Percentiles rank a stretch among this genome's conserved stretches.
Evolutionary conservation across 2,329 filamentous ascomycete genomes (phyloP).

Genomic region (Monosporascus sp.): DNA sequence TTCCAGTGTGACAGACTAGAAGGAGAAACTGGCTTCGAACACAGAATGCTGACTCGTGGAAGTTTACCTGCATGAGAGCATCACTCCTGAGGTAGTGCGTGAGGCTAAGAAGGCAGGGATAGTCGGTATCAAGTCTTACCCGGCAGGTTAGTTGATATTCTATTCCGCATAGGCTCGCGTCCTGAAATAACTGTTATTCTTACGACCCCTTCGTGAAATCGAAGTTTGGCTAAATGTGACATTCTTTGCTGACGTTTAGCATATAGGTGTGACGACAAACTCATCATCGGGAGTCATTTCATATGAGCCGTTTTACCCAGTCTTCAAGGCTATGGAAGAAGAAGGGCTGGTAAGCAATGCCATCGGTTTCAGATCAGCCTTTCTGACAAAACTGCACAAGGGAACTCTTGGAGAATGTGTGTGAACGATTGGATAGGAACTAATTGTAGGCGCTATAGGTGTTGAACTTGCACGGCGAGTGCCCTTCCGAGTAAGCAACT

Average conservation of each 20-base stretch:
- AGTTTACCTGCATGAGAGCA: slow-evolving; percentile 44
- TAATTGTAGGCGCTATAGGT: slow-evolving; percentile 22
- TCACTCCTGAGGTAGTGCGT: slow-evolving; percentile 48
- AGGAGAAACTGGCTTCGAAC: not conserved
- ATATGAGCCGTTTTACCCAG: slow-evolving; percentile 50
- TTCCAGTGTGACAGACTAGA: not conserved
- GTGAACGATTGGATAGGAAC: no score
- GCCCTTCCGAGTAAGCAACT: slow-evolving; percentile 35
- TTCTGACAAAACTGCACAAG: not conserved
- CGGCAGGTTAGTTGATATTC: slow-evolving; percentile 10
- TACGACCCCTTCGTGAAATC: not conserved
- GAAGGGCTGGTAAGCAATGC: slow-evolving; percentile 42
- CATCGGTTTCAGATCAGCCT: not conserved
- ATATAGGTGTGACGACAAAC: slow-evolving; percentile 25
- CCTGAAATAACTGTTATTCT: not conserved
- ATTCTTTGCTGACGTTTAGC: slow-evolving; percentile 8
- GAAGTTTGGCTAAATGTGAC: not conserved
- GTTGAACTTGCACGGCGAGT: slow-evolving; percentile 63
- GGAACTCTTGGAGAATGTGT: no score
- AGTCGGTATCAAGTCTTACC: slow-evolving; percentile 49
- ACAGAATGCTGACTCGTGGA: not conserved
- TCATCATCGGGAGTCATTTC: slow-evolving; percentile 44
- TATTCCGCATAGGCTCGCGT: not conserved
- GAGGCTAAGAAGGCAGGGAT: slow-evolving; percentile 58
- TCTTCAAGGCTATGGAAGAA: slow-evolving; percentile 63